phyloP scores from a whole-genome alignment of 257 asterid species.

The Primulina huaijiensis region DNA sequence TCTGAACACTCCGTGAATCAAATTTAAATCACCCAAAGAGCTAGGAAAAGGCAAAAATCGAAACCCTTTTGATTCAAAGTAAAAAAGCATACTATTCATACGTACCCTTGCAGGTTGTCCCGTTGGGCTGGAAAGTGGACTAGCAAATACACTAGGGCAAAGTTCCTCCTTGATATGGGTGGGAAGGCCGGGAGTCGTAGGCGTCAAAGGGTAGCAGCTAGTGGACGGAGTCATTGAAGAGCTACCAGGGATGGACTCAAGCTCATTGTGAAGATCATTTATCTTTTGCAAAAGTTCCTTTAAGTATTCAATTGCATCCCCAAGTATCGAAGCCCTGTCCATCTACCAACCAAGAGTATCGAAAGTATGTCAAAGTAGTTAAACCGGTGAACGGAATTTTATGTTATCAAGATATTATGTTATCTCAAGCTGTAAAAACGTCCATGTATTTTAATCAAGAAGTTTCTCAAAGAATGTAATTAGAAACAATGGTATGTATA shows the following conservation, averaged over 20 bases:
- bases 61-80: neutral
- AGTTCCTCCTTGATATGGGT: conserved; percentile 63
- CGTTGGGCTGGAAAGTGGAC: conserved; percentile 10
- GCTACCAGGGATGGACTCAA: conserved; percentile 5
- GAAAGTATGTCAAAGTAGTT: neutral
- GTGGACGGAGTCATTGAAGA: conserved; percentile 7
- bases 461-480: neutral
- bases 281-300: conserved; percentile 18
- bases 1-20: neutral
- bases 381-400: neutral
- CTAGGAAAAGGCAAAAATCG: neutral
- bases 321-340: conserved; percentile 21
- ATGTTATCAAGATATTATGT: neutral
- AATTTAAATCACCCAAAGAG: neutral
- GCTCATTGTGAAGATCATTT: conserved; percentile 16
- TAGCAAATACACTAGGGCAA: conserved; percentile 36
- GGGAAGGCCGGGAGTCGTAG: conserved; percentile 46
- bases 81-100: neutral
- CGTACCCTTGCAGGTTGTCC: conserved; percentile 43
- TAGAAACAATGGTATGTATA: neutral
- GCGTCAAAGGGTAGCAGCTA: conserved; percentile 37
- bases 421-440: neutral
- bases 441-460: neutral
- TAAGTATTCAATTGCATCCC: conserved; percentile 20
- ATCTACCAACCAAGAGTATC: conserved; percentile 15